Conservation (phyloP, 208 protist species). For the Acanthamoeba castellanii region DNA sequence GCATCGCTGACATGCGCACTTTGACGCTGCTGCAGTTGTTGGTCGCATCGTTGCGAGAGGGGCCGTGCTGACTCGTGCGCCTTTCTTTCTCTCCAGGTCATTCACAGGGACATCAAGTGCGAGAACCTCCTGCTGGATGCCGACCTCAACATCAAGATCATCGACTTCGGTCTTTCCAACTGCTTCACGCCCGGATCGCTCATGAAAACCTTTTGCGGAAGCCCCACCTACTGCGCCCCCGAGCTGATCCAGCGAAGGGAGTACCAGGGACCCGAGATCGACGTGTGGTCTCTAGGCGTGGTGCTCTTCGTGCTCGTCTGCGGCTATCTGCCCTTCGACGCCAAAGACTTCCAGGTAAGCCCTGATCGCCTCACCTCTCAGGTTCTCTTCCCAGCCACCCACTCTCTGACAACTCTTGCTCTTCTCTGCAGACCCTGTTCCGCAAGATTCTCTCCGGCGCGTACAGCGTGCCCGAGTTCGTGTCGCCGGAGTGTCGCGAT, state of each 20-base stretch:
- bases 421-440: slow-evolving; percentile 2
- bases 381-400: slow-evolving; percentile 58
- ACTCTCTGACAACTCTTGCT: no score
- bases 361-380: neutral
- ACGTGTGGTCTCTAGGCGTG: slow-evolving; percentile 98
- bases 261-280: slow-evolving; percentile 95
- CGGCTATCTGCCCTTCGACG: slow-evolving; percentile 98
- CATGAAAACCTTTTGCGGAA: slow-evolving; percentile 94
- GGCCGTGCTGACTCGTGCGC: neutral
- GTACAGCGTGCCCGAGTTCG: slow-evolving; percentile 49
- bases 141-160: slow-evolving; percentile 91
- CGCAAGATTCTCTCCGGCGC: slow-evolving; percentile 44
- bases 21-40: neutral
- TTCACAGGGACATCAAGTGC: slow-evolving; percentile 83
- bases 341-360: slow-evolving; percentile 93
- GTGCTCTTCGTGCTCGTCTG: slow-evolving; percentile 98
- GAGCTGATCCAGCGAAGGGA: slow-evolving; percentile 88
- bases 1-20: neutral
- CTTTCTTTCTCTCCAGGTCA: slow-evolving; percentile 11
- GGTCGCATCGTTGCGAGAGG: neutral
- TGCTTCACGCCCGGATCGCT: slow-evolving; percentile 77
- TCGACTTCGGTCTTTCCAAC: slow-evolving; percentile 94
- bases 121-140: slow-evolving; percentile 86
- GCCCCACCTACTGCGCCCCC: slow-evolving; percentile 96
- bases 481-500: slow-evolving; percentile 35